Conservation (phyloP, 352 stramenopile genomes). For the Elongisporangium anandrum region DNA sequence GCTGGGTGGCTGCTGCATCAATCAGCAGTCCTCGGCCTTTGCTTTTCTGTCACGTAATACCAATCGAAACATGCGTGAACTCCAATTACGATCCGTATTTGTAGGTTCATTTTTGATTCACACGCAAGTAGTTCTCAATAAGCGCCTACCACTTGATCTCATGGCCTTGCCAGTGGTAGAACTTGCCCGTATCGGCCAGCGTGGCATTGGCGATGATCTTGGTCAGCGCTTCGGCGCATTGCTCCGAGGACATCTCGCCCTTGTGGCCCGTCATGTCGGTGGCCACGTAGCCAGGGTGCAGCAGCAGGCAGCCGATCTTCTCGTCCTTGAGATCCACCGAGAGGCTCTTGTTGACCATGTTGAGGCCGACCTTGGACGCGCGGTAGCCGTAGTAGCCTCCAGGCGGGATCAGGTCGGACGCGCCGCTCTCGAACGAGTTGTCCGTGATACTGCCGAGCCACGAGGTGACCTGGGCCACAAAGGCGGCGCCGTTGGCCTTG, state of each 20-base stretch:
- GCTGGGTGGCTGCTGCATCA: no score
- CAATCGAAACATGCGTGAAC: no score
- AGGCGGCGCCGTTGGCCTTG: slow-evolving; percentile 15
- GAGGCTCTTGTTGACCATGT: slow-evolving; percentile 42
- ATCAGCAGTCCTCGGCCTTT: no score
- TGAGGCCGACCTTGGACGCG: slow-evolving; percentile 54
- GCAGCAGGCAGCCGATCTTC: slow-evolving; percentile 28
- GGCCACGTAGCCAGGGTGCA: slow-evolving; percentile 36
- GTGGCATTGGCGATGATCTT: slow-evolving; percentile 29
- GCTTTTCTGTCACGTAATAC: no score
- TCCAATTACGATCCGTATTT: no score
- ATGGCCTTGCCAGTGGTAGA: slow-evolving; percentile 29
- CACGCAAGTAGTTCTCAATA: no score
- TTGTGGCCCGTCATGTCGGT: slow-evolving; percentile 30
- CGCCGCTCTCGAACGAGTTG: slow-evolving; percentile 23
- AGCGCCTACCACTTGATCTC: slow-evolving; percentile 27
- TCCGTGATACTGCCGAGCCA: slow-evolving; percentile 24
- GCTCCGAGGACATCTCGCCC: slow-evolving; percentile 11
- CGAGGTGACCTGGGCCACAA: slow-evolving; percentile 31
- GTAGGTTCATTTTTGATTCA: background rate
- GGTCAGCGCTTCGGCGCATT: slow-evolving; percentile 26
- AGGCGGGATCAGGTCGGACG: background rate
- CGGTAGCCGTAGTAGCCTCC: slow-evolving; percentile 43
- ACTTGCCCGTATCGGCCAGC: slow-evolving; percentile 31
- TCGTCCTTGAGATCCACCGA: slow-evolving; percentile 23